Evolutionary conservation across 192 early-diverging fungal species (phyloP).

Genomic region (Coemansia sp.): DNA sequence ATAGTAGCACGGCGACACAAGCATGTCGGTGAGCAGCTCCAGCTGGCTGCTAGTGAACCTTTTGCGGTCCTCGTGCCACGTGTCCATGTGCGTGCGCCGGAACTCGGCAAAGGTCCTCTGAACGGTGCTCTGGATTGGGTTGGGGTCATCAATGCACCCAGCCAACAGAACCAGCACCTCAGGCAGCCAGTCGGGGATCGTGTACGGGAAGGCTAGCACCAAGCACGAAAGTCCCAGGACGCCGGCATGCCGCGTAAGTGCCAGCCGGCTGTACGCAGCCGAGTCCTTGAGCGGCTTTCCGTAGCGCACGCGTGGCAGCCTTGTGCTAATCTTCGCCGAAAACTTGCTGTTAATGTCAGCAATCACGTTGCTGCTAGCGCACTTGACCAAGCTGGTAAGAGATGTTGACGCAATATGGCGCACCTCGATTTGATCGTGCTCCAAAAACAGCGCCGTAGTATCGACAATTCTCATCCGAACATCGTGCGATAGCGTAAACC

Average conservation of each 20-base stretch:
- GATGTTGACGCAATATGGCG: conserved; percentile 38
- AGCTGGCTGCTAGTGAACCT: conserved; percentile 78
- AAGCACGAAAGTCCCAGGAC: conserved; percentile 90
- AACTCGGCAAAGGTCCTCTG: conserved; percentile 92
- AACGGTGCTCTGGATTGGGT: conserved; percentile 84
- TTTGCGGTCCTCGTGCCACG: conserved; percentile 88
- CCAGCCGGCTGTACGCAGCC: conserved; percentile 18
- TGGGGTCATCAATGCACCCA: conserved; percentile 78
- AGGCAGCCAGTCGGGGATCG: conserved; percentile 92
- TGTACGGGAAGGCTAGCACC: conserved; percentile 92
- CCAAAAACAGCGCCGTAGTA: conserved; percentile 67
- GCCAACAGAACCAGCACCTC: conserved; percentile 78
- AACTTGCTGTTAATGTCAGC: conserved; percentile 43
- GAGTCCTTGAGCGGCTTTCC: conserved; percentile 32
- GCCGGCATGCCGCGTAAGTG: conserved; percentile 81
- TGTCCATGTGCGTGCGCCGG: conserved; percentile 92
- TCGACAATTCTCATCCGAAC: conserved; percentile 68
- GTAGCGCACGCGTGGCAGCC: conserved; percentile 35
- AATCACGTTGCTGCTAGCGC: conserved; percentile 38
- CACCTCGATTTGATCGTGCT: conserved; percentile 90
- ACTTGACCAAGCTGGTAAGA: conserved; percentile 50
- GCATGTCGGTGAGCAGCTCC: conserved; percentile 83
- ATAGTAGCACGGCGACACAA: conserved; percentile 87
- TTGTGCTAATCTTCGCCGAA: conserved; percentile 30
- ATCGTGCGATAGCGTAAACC: conserved; percentile 67